Base-by-base conservation (phyloP, 257 asterid genomes). In the Solanum chaucha region DNA sequence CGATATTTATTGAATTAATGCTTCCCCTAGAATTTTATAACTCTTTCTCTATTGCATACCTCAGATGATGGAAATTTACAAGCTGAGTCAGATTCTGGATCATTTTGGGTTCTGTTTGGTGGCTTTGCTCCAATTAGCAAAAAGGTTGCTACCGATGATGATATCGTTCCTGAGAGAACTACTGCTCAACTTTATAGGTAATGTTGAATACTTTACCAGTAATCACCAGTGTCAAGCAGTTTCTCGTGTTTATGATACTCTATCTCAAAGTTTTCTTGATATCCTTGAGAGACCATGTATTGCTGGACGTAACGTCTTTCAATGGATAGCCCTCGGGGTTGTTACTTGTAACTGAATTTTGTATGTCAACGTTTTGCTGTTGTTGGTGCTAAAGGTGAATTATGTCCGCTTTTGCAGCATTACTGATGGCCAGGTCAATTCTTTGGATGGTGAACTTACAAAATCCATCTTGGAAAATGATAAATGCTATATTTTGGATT, bases 41-140 rank as follows among this genome's bases (percentile, higher is more conserved):
- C 8, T 41, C 20, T 14, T 28, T 28, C 17, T 17, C 28, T 80
- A 17, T 80, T 80, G 85, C 28, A 80, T 46, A 17, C 19, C 82
- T 65, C 93, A 97, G 99, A 97, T 91, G 99, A 97, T 90, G 99
- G 99, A 38, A 97, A 97, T 61, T 88, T 97, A 88, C 97, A 94
- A 91, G 95, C 99, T 6, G 99, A 97, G 92, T 90, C 98, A 13
- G 99, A 92, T 93, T 94, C 99, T 88, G 99, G 99, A 91, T 98
- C 93, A 78, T 97, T 97, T 80, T 97, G 99, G 99, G 96, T 96
- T 84, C 99, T 97, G 73, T 95, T 97, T 91, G 99, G 99, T 86
- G 99, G 99, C 87, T 97, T 95, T 91, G 99, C 99, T 87, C 99
- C 99, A 73, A 97, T 96, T 82, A 93, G 98, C 81, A 97, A 94